These are phyloP conservation scores for Neurospora sp. DNA, from an alignment of 495 filamentous ascomycete species.

Conservation along the genomic window DNA sequence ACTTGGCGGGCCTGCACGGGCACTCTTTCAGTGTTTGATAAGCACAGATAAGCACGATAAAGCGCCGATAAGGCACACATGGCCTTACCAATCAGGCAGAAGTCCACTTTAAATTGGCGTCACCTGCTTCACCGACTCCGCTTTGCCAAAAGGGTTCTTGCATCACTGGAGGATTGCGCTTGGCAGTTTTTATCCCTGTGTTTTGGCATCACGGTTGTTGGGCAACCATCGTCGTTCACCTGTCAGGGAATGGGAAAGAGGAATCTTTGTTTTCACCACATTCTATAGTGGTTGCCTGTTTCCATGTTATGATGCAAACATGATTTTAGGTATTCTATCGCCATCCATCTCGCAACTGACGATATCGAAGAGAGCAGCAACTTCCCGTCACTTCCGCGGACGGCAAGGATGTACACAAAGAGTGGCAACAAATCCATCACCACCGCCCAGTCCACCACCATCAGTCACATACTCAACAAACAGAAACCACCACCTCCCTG, in stretches of 20 bases:
- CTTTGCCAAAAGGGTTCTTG: background rate
- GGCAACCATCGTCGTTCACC: background rate
- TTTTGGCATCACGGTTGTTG: background rate
- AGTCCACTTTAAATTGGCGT: background rate
- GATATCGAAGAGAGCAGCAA: background rate
- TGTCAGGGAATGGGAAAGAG: background rate
- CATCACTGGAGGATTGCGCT: background rate
- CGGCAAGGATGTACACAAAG: background rate
- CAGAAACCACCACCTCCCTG: background rate
- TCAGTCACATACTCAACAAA: background rate
- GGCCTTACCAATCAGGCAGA: background rate
- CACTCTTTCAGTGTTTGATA: background rate
- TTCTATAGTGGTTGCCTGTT: background rate
- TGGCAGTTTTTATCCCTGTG: background rate
- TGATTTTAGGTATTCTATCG: background rate
- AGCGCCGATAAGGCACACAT: background rate
- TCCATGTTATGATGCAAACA: background rate
- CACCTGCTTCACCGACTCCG: background rate
- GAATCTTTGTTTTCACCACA: background rate
- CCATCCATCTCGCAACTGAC: background rate
- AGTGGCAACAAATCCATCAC: background rate
- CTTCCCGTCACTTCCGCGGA: background rate
- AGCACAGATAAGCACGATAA: background rate
- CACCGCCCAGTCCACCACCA: background rate
- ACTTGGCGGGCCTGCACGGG: background rate